A percentile compares a stretch with the other conserved stretches of the same genome.
Evolutionary conservation across 2,329 filamentous ascomycete species (phyloP).

Genomic region (Beauveria bassiana): DNA sequence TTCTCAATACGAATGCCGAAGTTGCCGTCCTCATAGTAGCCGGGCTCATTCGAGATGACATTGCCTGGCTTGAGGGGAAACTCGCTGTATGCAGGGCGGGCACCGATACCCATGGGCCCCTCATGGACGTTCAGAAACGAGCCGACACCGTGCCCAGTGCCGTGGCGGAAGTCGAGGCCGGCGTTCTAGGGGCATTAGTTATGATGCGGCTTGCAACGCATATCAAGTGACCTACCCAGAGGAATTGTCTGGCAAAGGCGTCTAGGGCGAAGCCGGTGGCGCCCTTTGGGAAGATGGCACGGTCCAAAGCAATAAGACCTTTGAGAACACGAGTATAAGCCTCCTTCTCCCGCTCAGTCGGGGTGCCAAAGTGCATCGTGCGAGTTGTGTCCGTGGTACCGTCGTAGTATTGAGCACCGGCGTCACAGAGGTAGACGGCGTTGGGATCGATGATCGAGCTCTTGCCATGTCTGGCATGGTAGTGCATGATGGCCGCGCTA

Average conservation of each 20-base stretch:
- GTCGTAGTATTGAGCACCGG: conserved; percentile 91
- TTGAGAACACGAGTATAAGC: conserved; percentile 93
- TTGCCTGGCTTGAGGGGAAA: conserved; percentile 86
- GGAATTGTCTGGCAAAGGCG: conserved; percentile 75
- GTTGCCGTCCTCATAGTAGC: conserved; percentile 91
- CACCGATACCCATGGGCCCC: conserved; percentile 93
- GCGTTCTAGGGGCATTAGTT: conserved; percentile 33
- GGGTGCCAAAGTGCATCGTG: conserved; percentile 84
- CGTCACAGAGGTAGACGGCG: conserved; percentile 90
- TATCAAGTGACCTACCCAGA: conserved; percentile 59
- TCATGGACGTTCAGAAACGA: conserved; percentile 97
- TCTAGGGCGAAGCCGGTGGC: conserved; percentile 92
- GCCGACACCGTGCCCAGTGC: conserved; percentile 91
- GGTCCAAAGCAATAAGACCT: conserved; percentile 83
- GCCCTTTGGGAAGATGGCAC: conserved; percentile 84
- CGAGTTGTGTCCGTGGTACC: conserved; percentile 94
- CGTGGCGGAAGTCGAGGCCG: conserved; percentile 91
- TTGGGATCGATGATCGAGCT: conserved; percentile 79
- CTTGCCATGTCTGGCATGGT: conserved; percentile 75
- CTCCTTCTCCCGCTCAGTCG: conserved; percentile 74
- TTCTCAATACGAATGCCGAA: conserved; percentile 98
- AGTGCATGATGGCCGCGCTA: conserved; percentile 93
- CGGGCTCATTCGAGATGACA: conserved; percentile 91
- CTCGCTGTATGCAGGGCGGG: conserved; percentile 82
- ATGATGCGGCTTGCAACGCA: not conserved